Base-by-base conservation (phyloP, 2,329 filamentous ascomycete genomes). In the Lecanoromycetidae sp. region DNA sequence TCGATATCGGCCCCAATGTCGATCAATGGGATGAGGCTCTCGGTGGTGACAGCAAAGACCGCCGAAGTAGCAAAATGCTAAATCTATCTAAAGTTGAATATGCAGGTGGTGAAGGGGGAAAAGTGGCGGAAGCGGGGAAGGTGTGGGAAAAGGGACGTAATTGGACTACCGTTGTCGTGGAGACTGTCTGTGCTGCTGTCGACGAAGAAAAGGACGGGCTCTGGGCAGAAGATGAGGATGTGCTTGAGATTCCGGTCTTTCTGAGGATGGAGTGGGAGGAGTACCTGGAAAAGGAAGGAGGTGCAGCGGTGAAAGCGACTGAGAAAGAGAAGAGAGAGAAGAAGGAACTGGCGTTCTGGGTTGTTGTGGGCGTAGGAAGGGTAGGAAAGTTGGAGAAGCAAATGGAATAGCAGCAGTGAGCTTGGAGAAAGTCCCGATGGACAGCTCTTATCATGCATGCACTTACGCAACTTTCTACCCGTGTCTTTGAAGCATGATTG, bases 101-200 rank as follows among this genome's bases (percentile, higher is more conserved):
- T 55, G 39, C 39, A 22, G 52, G 52, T 57, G 68, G 60, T 35
- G 60, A 57, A 22, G 60, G 61, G n/a, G 63, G 66, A 33, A 71
- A 68, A 42, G 75, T 78, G 40, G 79, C 84, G 13, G 87, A 94
- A 63, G 85, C 85, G 0, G 91, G 90, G 44, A 96, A 96, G 66
- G 80, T 96, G n/a, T 98, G 87, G 84, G 88, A 95, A 54, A 77
- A 82, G 45, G 90, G 88, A 0, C 74, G 88, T 29, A 98, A 96
- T 63, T 95, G 88, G 85, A 91, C 91, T 13, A 91, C 82, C 55
- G 86, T 98, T 9, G 84, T 95, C 17, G 72, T 98, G 22, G 91
- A 98, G 62, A 82, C 98, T 12, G 77, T 95, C 0, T 77, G 88
- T 58, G 57, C 72, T 53, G 52, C 66, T 57, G 15, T 59, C 62